Percentiles rank a stretch among this genome's conserved stretches.
phyloP scores from a whole-genome alignment of 208 protist genomes.

The Trypanosoma lewisi region DNA sequence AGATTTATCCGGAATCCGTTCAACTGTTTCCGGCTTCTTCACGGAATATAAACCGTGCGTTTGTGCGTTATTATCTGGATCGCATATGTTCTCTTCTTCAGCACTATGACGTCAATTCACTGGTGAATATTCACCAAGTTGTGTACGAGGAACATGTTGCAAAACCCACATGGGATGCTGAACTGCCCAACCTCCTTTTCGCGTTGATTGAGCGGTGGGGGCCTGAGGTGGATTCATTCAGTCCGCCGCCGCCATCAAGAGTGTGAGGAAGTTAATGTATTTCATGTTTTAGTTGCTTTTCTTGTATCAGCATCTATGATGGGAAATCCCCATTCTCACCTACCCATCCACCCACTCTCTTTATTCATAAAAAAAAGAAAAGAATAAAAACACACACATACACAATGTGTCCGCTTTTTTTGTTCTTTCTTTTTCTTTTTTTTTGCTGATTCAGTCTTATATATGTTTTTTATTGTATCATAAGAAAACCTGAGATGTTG shows the following conservation, averaged over 20 bases:
- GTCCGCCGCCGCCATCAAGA: slow-evolving; percentile 17
- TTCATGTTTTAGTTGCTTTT: slow-evolving; percentile 1
- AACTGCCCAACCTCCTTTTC: slow-evolving; percentile 44
- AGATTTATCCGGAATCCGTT: slow-evolving; percentile 46
- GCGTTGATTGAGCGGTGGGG: slow-evolving; percentile 59
- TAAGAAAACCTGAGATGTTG: no score
- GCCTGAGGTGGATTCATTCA: slow-evolving; percentile 38
- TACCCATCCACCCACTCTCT: not conserved
- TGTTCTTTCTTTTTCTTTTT: not conserved
- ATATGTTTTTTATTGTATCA: not conserved
- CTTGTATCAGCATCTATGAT: no score
- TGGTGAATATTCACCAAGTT: slow-evolving; percentile 53
- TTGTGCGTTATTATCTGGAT: slow-evolving; percentile 70
- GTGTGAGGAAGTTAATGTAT: not conserved
- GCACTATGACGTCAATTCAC: slow-evolving; percentile 69
- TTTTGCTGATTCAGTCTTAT: not conserved
- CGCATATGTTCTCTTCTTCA: slow-evolving; percentile 54
- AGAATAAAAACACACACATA: no score
- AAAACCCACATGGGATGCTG: slow-evolving; percentile 37
- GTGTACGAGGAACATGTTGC: slow-evolving; percentile 66
- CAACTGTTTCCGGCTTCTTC: slow-evolving; percentile 34
- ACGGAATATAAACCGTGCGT: slow-evolving; percentile 38
- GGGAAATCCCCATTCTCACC: no score
- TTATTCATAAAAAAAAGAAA: no score
- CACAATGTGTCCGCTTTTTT: not conserved